Conservation (phyloP, 257 asterid genomes). For the Nicotiana tabacum region DNA sequence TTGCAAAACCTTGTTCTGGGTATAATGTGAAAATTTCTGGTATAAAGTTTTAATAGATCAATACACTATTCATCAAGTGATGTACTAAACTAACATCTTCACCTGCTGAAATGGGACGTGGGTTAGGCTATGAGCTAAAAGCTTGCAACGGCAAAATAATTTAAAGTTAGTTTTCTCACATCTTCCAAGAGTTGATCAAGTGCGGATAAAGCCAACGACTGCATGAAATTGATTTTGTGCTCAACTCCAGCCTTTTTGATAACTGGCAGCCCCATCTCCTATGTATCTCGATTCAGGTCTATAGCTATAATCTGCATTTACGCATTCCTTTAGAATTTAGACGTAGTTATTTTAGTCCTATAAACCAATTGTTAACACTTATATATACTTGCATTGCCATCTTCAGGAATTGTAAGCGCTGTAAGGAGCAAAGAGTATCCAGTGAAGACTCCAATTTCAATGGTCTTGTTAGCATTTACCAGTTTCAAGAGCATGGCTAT, state of each 20-base stretch:
- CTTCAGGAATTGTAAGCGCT: conserved; percentile 53
- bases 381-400: conserved; percentile 42
- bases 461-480: conserved; percentile 40
- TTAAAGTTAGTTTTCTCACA: conserved; percentile 18
- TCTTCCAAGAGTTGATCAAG: conserved; percentile 39
- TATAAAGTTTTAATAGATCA: no score
- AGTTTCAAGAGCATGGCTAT: conserved; percentile 37
- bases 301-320: conserved; percentile 44
- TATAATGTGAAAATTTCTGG: no score
- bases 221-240: conserved; percentile 46
- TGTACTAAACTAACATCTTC: no score
- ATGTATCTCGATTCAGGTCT: conserved; percentile 33
- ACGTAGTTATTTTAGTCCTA: no score
- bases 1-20: no score
- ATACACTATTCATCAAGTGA: no score
- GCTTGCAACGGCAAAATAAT: no score
- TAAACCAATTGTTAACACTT: neutral
- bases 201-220: conserved; percentile 46
- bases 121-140: no score
- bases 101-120: no score
- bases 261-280: conserved; percentile 47
- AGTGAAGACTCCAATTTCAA: conserved; percentile 57
- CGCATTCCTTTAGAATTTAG: neutral
- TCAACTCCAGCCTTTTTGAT: conserved; percentile 43
- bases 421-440: conserved; percentile 59